These are phyloP conservation scores for Barnettozyma hawaiiensis DNA, from an alignment of 1,139 yeast species.

Conservation along the genomic window DNA sequence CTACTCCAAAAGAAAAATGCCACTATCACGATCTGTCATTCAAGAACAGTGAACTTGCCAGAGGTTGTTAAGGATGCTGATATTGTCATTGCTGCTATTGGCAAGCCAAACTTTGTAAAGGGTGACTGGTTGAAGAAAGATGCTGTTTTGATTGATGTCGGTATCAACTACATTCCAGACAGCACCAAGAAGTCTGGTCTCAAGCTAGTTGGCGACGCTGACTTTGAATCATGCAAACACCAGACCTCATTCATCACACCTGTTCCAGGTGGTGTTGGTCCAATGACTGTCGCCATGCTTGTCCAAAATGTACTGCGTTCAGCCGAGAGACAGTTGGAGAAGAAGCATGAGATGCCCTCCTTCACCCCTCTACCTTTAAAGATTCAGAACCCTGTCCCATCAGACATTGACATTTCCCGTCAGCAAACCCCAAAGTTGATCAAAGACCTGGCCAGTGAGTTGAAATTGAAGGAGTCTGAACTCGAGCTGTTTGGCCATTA, in stretches of 20 bases:
- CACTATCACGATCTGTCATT: slow-evolving; percentile 70
- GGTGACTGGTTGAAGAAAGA: slow-evolving; percentile 70
- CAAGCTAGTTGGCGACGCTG: slow-evolving; percentile 74
- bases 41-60: slow-evolving; percentile 49
- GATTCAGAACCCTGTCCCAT: slow-evolving; percentile 57
- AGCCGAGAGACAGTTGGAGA: slow-evolving; percentile 43
- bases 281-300: slow-evolving; percentile 85
- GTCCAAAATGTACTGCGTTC: slow-evolving; percentile 63
- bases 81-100: slow-evolving; percentile 73
- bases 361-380: slow-evolving; percentile 50
- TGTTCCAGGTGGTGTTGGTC: slow-evolving; percentile 88
- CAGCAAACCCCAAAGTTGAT: slow-evolving; percentile 67
- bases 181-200: slow-evolving; percentile 56
- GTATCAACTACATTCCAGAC: slow-evolving; percentile 70
- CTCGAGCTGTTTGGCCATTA: slow-evolving; percentile 68
- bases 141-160: slow-evolving; percentile 71
- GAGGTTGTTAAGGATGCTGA: slow-evolving; percentile 56
- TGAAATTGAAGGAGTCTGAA: slow-evolving; percentile 57
- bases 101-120: slow-evolving; percentile 62
- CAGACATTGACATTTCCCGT: slow-evolving; percentile 71
- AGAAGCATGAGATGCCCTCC: slow-evolving; percentile 43
- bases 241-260: slow-evolving; percentile 67
- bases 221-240: slow-evolving; percentile 49
- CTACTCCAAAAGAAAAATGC: slow-evolving; percentile 67
- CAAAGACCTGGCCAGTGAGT: slow-evolving; percentile 55